Evolutionary conservation across 768 basidiomycete genomes (phyloP), one percentile per base, ranked within the genome.

Genomic region (Chalciporus piperatus): DNA sequence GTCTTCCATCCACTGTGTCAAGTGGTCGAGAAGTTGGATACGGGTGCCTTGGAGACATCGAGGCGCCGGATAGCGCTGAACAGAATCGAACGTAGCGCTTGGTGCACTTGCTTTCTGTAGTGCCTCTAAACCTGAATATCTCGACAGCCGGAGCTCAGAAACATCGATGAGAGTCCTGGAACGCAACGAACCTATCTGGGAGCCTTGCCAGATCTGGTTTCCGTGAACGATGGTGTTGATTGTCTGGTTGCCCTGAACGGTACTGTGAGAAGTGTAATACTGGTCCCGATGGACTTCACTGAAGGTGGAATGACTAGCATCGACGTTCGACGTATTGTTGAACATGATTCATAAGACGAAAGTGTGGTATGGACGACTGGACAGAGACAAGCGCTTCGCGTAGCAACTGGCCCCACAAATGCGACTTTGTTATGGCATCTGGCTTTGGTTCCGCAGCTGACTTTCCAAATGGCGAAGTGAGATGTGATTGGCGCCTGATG

Each of bases 271-370:
- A 4, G 19, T 56, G 38, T 52, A 47, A 38, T 55, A 51, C 45
- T 56, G 53, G 23, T 58, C 50, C 6, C 30, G 46, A 32, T 58
- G 53, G 23, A 60, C 55, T 23, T 60, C 59, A 11, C 47, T 59
- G 37, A 60, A 59, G 2, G 54, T 59, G n/a, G 58, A 60, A 39
- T 50, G 56, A 19, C 52, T 58, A 4, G 57, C 53, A 11, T 59
- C 53, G 40, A 60, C 32, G 27, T 59, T 27, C 3, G 53, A 48
- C 4, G 59, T 52, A 40, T 59, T 57, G 39, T 57, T 57, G 52
- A 59, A 59, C 58, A 59, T 59, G 25, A 22, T 41, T 35, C 43
- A 25, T n/a, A 22, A 1, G 28, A 11, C 11, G 28, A 30, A 30
- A 13, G 33, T 6, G 12, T 33, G 33, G 6, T 12, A 11, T 14